Conservation (phyloP, 2,329 filamentous ascomycete species). For the Neurospora sp. region DNA sequence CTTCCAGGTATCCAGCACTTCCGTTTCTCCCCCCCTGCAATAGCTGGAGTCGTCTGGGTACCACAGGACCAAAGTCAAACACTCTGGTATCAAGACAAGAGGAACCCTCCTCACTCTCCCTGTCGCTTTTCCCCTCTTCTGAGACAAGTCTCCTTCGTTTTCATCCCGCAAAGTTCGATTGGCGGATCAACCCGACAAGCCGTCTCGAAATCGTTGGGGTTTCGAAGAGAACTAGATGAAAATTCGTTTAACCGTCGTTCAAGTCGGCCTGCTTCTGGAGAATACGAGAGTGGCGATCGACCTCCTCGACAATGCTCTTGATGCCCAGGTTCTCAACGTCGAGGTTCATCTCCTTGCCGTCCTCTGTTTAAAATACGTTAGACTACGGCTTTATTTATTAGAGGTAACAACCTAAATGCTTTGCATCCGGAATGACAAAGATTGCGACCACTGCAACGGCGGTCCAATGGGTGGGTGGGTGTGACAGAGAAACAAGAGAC, state of each 20-base stretch:
- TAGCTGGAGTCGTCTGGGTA: not conserved
- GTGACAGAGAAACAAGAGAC: not conserved
- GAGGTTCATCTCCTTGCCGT: slow-evolving; percentile 81
- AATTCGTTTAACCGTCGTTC: slow-evolving; percentile 29
- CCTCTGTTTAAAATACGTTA: slow-evolving; percentile 47
- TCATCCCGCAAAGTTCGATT: not conserved
- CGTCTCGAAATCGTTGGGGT: not conserved
- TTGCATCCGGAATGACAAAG: no score
- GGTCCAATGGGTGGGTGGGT: not conserved
- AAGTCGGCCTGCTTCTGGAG: slow-evolving; percentile 78
- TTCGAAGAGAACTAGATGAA: not conserved
- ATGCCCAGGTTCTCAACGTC: slow-evolving; percentile 75
- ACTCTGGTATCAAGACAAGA: not conserved
- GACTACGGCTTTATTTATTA: no score
- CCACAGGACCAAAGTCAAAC: not conserved
- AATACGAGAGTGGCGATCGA: slow-evolving; percentile 77
- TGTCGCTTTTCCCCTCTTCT: slow-evolving; percentile 3
- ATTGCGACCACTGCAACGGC: not conserved
- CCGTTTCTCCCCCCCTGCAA: not conserved
- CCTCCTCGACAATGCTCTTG: slow-evolving; percentile 76
- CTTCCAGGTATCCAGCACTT: not conserved
- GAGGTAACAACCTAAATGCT: no score
- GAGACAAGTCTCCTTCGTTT: not conserved
- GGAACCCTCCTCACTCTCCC: not conserved
- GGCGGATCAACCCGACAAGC: not conserved